Percentiles rank a stretch among this genome's conserved stretches.
Conservation (phyloP, 768 basidiomycete species). For the Agaricus blazei region DNA sequence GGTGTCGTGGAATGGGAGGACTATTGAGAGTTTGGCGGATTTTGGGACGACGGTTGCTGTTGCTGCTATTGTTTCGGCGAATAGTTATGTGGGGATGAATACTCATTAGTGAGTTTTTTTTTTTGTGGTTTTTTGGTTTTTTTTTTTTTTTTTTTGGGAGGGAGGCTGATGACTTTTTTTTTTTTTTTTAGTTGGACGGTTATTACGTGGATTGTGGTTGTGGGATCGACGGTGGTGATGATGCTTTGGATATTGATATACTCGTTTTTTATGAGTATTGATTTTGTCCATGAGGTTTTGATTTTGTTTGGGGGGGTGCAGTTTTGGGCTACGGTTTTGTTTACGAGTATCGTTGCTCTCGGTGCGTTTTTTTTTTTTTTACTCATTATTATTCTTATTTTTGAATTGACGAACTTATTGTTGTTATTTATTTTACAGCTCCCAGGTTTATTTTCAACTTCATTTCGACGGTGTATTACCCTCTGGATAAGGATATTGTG, state of each 20-base stretch:
- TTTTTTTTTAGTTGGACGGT: constrained; percentile 60
- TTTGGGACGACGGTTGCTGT: constrained; percentile 91
- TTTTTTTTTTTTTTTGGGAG: constrained; percentile 7
- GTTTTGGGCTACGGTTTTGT: constrained; percentile 79
- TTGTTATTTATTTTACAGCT: constrained; percentile 31
- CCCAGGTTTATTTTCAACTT: constrained; percentile 82
- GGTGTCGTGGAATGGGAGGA: constrained; percentile 72
- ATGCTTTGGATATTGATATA: constrained; percentile 86
- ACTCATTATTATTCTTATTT: constrained; percentile 8
- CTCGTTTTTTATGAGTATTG: constrained; percentile 68
- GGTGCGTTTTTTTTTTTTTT: constrained; percentile 34
- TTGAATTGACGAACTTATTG: neutral
- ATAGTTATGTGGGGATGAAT: constrained; percentile 85
- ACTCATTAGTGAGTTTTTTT: constrained; percentile 72
- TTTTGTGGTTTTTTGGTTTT: neutral
- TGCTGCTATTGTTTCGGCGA: constrained; percentile 83
- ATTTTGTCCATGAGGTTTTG: constrained; percentile 68
- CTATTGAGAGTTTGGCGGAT: constrained; percentile 76
- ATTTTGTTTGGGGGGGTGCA: constrained; percentile 73
- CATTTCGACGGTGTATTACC: constrained; percentile 62
- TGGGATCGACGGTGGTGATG: constrained; percentile 80
- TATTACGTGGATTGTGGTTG: constrained; percentile 78
- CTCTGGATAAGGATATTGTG: constrained; percentile 85
- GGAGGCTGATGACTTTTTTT: constrained; percentile 13
- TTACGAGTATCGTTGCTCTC: constrained; percentile 67